Evolutionary conservation across 768 basidiomycete genomes (phyloP), one percentile per base, ranked within the genome.

Genomic region (Lactifluus rugatus): DNA sequence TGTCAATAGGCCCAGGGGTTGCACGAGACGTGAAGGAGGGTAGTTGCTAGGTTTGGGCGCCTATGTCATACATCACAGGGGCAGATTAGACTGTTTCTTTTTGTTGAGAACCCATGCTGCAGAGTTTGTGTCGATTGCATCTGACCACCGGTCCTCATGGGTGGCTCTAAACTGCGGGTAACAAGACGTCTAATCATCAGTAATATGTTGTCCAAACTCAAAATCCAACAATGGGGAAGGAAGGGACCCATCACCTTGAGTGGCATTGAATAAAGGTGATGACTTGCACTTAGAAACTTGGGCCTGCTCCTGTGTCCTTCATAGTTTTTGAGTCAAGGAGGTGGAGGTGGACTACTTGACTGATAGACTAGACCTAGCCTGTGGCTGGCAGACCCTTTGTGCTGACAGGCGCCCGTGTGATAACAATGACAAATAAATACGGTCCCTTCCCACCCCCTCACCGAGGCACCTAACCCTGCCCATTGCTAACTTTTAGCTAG

Each of bases 351-450:
- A 31, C 5, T 3, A 3, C 31, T 31, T 31, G 31, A 31, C 34
- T 36, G 34, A 36, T 13, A 36, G 34, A 3, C 34, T 11, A 10
- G 5, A 31, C 3, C 3, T 8, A 31, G n/a, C n/a, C n/a, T n/a
- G n/a, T n/a, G n/a, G n/a, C n/a, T n/a, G n/a, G n/a, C n/a, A 39
- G 37, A 39, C 37, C 34, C 37, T 39, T 39, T 8, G 7, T 34
- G 9, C 34, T 11, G 11, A 37, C 36, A 51, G n/a, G 41, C 57
- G 58, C 58, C 39, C 39, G 32, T 14, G 7, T 48, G 47, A 54
- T 39, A 59, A 59, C 52, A 59, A 17, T 49, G 52, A 48, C 48
- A 59, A 59, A 59, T 52, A 59, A 32, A 26, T 28, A 25, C 36
- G 31, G 48, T 52, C 36, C 39, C 52, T 54, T 34, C 39, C 17